phyloP scores from a whole-genome alignment of 495 filamentous ascomycete species.

The Friedmanniomyces simplex region DNA sequence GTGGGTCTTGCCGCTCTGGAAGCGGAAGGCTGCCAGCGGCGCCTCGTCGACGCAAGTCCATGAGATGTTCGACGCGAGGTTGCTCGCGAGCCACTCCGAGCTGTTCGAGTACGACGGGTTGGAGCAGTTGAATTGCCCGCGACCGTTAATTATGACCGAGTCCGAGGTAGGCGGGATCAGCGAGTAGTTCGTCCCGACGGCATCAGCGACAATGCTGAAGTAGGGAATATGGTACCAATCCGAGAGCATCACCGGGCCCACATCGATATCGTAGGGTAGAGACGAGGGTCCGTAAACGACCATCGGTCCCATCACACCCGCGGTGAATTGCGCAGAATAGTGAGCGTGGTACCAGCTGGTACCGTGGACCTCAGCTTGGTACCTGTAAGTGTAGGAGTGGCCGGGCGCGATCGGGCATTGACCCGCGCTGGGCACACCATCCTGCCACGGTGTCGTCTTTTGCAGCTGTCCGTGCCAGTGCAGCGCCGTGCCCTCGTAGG shows the following conservation, averaged over 20 bases:
- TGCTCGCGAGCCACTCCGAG: constrained; percentile 4
- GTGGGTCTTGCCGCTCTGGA: constrained; percentile 46
- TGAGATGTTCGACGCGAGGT: constrained; percentile 5
- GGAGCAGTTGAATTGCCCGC: constrained; percentile 15
- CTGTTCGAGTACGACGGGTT: constrained; percentile 8
- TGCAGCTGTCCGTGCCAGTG: constrained; percentile 25
- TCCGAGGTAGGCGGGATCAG: constrained; percentile 11
- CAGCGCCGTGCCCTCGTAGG: constrained; percentile 19
- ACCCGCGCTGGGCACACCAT: constrained; percentile 18
- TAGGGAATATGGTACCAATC: constrained; percentile 20
- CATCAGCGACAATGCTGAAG: constrained; percentile 13
- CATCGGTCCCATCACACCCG: constrained; percentile 21
- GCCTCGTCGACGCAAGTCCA: constrained; percentile 24
- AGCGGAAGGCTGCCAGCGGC: constrained; percentile 31
- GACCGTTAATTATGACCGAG: constrained; percentile 16
- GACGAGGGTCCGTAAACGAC: constrained; percentile 20
- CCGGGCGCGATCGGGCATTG: constrained; percentile 27
- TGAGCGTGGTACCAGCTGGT: constrained; percentile 22
- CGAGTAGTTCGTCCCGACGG: constrained; percentile 9
- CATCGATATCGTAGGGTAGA: constrained; percentile 17
- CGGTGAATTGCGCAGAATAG: constrained; percentile 21
- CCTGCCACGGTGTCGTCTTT: constrained; percentile 15
- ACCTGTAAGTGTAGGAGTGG: constrained; percentile 20
- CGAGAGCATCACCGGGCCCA: constrained; percentile 17
- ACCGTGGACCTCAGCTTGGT: constrained; percentile 18